Percentiles rank a stretch among this genome's conserved stretches.
Evolutionary conservation across 2,329 filamentous ascomycete species (phyloP).

Genomic region (Colletotrichum eleusines): DNA sequence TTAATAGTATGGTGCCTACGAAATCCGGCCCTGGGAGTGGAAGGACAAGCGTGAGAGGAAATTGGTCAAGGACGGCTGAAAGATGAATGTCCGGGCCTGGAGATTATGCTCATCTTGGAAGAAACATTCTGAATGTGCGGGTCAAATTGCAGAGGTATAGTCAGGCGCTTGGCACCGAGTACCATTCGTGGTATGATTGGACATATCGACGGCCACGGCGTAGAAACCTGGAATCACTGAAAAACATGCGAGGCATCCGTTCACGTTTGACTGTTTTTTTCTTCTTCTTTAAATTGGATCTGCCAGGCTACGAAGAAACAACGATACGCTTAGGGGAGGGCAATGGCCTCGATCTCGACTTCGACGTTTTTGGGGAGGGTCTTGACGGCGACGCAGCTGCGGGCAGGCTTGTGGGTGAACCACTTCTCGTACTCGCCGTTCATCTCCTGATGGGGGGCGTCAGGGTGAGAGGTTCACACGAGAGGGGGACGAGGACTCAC

Average conservation of each 20-base stretch:
- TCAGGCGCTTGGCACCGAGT: background rate
- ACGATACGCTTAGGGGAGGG: constrained; percentile 64
- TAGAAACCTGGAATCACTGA: background rate
- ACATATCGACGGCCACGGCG: background rate
- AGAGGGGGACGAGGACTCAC: constrained; percentile 52
- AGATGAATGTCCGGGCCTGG: background rate
- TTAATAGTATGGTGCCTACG: too few relatives aligned
- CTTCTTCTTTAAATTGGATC: constrained; percentile 10
- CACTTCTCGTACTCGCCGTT: constrained; percentile 88
- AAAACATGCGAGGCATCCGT: background rate
- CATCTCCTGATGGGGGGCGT: constrained; percentile 68
- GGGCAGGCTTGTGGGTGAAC: constrained; percentile 86
- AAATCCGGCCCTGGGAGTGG: background rate
- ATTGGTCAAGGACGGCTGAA: background rate
- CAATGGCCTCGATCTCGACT: constrained; percentile 92
- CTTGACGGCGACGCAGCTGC: constrained; percentile 91
- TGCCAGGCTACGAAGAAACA: background rate
- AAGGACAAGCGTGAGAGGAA: background rate
- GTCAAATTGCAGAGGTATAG: background rate
- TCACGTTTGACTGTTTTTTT: constrained; percentile 20
- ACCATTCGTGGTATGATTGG: too few relatives aligned
- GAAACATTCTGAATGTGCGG: background rate
- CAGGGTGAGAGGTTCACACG: background rate
- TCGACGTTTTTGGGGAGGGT: constrained; percentile 87
- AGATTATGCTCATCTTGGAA: background rate